Percentiles rank a stretch among this genome's conserved stretches.
Evolutionary conservation across 2,329 filamentous ascomycete genomes (phyloP).

Genomic region (Fusarium brevicatenulatum): DNA sequence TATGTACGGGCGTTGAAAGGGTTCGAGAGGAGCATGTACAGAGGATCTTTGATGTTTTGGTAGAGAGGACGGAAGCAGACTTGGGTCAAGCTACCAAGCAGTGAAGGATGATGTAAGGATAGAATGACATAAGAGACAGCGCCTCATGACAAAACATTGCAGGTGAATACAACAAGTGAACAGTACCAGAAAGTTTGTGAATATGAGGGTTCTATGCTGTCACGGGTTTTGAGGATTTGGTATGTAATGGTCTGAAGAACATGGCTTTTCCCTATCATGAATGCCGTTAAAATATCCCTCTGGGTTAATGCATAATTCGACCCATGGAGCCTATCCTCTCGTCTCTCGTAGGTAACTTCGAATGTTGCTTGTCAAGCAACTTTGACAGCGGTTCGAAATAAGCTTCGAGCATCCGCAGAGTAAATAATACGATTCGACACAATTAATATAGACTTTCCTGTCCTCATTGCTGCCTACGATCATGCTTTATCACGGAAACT

Average conservation of each 20-base stretch:
- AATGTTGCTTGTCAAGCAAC: no score
- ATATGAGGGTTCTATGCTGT: rapidly evolving
- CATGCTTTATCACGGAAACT: neutral
- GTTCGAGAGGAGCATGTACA: constrained; percentile 78
- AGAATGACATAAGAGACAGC: rapidly evolving
- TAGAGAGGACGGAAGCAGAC: constrained; percentile 65
- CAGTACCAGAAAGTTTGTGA: rapidly evolving
- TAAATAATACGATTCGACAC: neutral
- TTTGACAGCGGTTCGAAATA: neutral
- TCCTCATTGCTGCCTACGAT: neutral
- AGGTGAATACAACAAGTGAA: no score
- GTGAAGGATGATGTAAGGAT: rapidly evolving
- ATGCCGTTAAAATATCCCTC: rapidly evolving
- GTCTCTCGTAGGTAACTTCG: no score
- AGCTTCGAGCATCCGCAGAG: neutral
- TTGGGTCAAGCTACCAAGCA: rapidly evolving
- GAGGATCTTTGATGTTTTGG: constrained; percentile 78
- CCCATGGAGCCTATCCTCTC: neutral
- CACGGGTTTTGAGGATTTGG: neutral
- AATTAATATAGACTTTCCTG: rapidly evolving
- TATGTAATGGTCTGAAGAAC: rapidly evolving
- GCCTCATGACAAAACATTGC: rapidly evolving
- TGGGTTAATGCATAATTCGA: no score
- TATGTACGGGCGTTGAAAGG: constrained; percentile 76
- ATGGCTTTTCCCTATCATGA: no score